Percentiles rank a stretch among this genome's conserved stretches.
phyloP scores from a whole-genome alignment of 306 rosid species.

The Casuarina cunninghamiana region DNA sequence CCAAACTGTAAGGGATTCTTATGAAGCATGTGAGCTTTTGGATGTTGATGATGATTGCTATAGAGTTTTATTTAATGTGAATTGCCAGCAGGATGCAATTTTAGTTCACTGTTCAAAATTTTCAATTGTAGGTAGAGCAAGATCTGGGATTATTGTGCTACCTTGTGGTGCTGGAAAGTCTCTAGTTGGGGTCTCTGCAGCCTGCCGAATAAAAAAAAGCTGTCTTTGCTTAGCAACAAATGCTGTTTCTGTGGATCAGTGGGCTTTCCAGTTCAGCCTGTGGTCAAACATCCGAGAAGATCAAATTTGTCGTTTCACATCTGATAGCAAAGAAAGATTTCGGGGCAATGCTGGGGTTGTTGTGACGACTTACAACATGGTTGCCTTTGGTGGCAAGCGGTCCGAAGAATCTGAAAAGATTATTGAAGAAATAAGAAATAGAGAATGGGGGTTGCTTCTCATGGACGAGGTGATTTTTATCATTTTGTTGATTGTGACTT shows the following conservation, averaged over 20 bases:
- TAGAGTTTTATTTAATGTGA: slow-evolving; percentile 13
- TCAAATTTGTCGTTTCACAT: slow-evolving; percentile 93
- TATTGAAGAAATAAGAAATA: slow-evolving; percentile 93
- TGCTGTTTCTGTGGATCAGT: slow-evolving; percentile 97
- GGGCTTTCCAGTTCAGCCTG: slow-evolving; percentile 96
- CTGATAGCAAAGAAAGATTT: slow-evolving; percentile 95
- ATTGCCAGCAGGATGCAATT: slow-evolving; percentile 15
- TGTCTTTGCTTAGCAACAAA: slow-evolving; percentile 98
- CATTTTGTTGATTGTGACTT: slow-evolving; percentile 9
- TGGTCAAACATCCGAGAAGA: slow-evolving; percentile 98
- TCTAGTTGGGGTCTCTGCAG: slow-evolving; percentile 98
- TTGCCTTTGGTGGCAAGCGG: slow-evolving; percentile 93
- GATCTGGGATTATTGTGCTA: slow-evolving; percentile 95
- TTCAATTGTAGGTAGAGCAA: slow-evolving; percentile 76
- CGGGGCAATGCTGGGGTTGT: slow-evolving; percentile 97
- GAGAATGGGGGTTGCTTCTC: slow-evolving; percentile 96
- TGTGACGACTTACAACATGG: slow-evolving; percentile 94
- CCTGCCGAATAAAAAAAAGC: slow-evolving; percentile 85
- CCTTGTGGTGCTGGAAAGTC: slow-evolving; percentile 99
- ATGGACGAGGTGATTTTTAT: slow-evolving; percentile 79
- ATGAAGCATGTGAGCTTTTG: neutral
- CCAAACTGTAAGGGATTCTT: neutral
- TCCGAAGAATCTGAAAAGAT: slow-evolving; percentile 95
- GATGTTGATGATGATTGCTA: neutral
- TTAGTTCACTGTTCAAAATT: slow-evolving; percentile 16